A percentile compares a stretch with the other conserved stretches of the same genome.
Conservation (phyloP, 1,139 yeast species). For the Oligophagozyma castellii region DNA sequence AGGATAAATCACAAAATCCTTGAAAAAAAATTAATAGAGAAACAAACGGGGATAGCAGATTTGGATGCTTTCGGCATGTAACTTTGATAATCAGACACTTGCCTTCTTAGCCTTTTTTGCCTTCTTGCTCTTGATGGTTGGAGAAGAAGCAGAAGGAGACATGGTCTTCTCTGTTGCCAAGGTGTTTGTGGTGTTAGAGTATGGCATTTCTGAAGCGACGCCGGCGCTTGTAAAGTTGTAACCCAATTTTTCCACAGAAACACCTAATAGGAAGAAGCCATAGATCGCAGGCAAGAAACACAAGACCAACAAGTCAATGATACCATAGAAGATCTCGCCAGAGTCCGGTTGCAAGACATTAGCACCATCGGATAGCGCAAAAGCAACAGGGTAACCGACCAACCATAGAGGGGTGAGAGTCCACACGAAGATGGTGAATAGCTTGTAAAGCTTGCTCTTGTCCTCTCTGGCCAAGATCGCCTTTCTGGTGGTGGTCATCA, state of each 20-base stretch:
- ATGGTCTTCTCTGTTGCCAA: neutral
- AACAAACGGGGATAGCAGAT: too few relatives aligned
- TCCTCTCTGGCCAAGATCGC: slow-evolving; percentile 13
- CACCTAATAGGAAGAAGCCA: slow-evolving; percentile 12
- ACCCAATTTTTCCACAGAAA: slow-evolving; percentile 12
- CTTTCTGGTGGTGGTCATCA: slow-evolving; percentile 19
- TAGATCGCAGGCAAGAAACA: slow-evolving; percentile 18
- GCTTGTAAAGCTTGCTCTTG: slow-evolving; percentile 9
- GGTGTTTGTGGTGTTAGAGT: neutral
- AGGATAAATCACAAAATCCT: too few relatives aligned
- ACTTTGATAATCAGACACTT: too few relatives aligned
- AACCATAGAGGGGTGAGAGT: slow-evolving; percentile 32
- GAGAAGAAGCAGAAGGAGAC: too few relatives aligned
- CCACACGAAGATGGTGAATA: slow-evolving; percentile 17
- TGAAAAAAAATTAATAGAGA: too few relatives aligned
- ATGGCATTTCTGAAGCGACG: neutral
- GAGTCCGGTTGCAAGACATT: slow-evolving; percentile 49
- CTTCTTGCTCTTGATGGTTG: too few relatives aligned
- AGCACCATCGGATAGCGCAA: slow-evolving; percentile 59
- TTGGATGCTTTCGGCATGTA: too few relatives aligned
- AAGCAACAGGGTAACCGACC: slow-evolving; percentile 37
- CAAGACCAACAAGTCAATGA: slow-evolving; percentile 39
- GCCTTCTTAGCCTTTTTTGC: too few relatives aligned
- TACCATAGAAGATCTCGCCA: slow-evolving; percentile 50
- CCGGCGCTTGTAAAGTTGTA: slow-evolving; percentile 1